Base-by-base conservation (phyloP, 164 flowering plant genomes). In the Tetracentron sinense region DNA sequence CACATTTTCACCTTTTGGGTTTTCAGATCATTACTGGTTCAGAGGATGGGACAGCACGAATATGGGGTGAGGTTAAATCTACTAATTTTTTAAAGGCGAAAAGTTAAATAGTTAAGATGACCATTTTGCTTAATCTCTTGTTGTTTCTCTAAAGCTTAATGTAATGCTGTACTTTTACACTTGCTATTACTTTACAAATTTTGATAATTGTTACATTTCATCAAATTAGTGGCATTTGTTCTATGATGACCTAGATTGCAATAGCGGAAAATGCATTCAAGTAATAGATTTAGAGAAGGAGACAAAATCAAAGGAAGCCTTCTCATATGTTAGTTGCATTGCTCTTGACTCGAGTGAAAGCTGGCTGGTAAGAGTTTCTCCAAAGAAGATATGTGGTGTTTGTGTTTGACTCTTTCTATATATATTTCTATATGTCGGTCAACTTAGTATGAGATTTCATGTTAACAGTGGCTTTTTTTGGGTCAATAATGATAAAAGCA, bases 1-100 rank as follows among this genome's bases (percentile, higher is more conserved):
- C 60, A 54, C 60, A 21, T 62, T 35, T 69, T 20, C 28, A 25
- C 7, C 61, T 55, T 28, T 61, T 66, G 25, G 2, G 53, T 63
- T 67, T 73, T 58, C 85, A 94, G 99, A 80, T 94, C 47, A 72
- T 94, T 62, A 94, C 99, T 67, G 96, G 97, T 68, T 91, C 99
- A 57, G 99, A 94, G 76, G 99, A 94, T 79, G 96, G 97, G 56
- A 89, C 96, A 26, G 89, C 87, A 61, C 68, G 94, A 72, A 75
- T 88, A 52, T 94, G 99, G 99, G 99, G 99, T 92, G 87, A 61
- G 66, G 48, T n/a, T 54, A 20, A 17, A 6, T 60, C 42, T 27
- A 46, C 61, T 20, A 35, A 15, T 4, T 21, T 20, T 31, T 26
- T 35, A 63, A 26, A 38, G 29, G 0, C 25, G 0, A 10, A 48